Evolutionary conservation across 2,329 filamentous ascomycete genomes (phyloP).

Genomic region (Sphaerulina musiva): DNA sequence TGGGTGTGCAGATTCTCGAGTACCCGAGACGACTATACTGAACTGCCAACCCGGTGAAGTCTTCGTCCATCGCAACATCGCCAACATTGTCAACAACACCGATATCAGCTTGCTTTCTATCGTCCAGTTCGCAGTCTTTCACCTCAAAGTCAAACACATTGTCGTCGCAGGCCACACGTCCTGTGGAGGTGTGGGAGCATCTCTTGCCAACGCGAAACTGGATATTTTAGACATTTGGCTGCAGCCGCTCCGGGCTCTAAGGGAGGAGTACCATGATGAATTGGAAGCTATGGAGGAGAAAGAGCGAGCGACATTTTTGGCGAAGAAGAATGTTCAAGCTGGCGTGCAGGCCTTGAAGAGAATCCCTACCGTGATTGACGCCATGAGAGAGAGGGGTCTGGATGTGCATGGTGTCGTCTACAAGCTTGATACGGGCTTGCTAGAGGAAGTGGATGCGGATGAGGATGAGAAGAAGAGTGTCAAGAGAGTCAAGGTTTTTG

Average conservation of each 20-base stretch:
- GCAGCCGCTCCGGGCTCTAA: constrained; percentile 49
- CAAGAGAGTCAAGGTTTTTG: constrained; percentile 23
- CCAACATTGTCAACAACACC: constrained; percentile 68
- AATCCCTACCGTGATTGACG: constrained; percentile 63
- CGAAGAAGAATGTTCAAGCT: constrained; percentile 68
- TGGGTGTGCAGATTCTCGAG: constrained; percentile 78
- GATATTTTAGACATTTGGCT: constrained; percentile 58
- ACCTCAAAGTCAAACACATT: constrained; percentile 61
- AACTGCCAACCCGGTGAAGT: constrained; percentile 75
- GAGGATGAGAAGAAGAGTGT: constrained; percentile 28
- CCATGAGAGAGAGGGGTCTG: constrained; percentile 62
- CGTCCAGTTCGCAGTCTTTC: constrained; percentile 69
- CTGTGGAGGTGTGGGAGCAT: constrained; percentile 54
- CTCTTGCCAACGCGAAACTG: constrained; percentile 51
- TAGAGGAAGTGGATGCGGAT: constrained; percentile 44
- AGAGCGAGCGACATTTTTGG: constrained; percentile 55
- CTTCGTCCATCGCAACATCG: constrained; percentile 86
- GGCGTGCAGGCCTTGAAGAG: constrained; percentile 62
- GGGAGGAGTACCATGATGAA: constrained; percentile 48
- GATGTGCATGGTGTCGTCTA: constrained; percentile 74
- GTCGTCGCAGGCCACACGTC: constrained; percentile 57
- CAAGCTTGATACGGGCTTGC: constrained; percentile 53
- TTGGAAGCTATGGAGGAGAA: constrained; percentile 44
- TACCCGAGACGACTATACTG: constrained; percentile 75
- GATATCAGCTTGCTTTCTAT: constrained; percentile 71